A percentile compares a stretch with the other conserved stretches of the same genome.
phyloP scores from a whole-genome alignment of 2,329 filamentous ascomycete genomes.

The Dothidotthia symphoricarpi region DNA sequence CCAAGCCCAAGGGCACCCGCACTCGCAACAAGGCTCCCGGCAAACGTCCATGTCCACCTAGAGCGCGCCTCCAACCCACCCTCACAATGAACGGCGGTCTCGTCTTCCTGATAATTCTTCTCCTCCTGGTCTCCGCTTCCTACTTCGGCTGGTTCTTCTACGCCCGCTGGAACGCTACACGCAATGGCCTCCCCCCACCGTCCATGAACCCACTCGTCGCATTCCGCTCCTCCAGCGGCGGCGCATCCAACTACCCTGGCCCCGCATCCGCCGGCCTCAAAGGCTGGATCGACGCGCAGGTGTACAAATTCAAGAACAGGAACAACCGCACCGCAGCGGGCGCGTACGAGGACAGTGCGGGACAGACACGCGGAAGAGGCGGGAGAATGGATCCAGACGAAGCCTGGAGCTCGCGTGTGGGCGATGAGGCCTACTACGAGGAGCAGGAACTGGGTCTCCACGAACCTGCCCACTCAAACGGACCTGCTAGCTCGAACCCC shows the following conservation, averaged over 20 bases:
- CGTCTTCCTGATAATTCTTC: conserved; percentile 70
- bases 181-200: conserved; percentile 72
- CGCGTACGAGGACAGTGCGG: conserved; percentile 62
- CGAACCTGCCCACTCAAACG: conserved; percentile 43
- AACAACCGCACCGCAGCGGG: conserved; percentile 66
- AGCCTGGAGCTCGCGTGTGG: conserved; percentile 80
- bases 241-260: conserved; percentile 47
- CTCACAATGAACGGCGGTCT: conserved; percentile 42
- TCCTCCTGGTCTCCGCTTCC: conserved; percentile 61
- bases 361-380: conserved; percentile 42
- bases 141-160: conserved; percentile 68
- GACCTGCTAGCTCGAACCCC: conserved; percentile 34
- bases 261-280: conserved; percentile 62
- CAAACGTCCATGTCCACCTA: conserved; percentile 4
- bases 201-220: conserved; percentile 70
- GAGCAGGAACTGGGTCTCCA: conserved; percentile 69
- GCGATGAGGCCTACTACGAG: conserved; percentile 74
- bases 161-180: conserved; percentile 68
- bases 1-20: conserved; percentile 9
- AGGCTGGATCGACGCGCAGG: conserved; percentile 70
- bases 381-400: conserved; percentile 78
- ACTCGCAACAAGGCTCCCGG: conserved; percentile 13
- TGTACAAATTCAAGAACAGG: conserved; percentile 63
- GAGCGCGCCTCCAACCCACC: conserved; percentile 11
- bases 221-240: conserved; percentile 51